Conservation (phyloP, 768 basidiomycete species). For the Mycena olivaceomarginata region DNA sequence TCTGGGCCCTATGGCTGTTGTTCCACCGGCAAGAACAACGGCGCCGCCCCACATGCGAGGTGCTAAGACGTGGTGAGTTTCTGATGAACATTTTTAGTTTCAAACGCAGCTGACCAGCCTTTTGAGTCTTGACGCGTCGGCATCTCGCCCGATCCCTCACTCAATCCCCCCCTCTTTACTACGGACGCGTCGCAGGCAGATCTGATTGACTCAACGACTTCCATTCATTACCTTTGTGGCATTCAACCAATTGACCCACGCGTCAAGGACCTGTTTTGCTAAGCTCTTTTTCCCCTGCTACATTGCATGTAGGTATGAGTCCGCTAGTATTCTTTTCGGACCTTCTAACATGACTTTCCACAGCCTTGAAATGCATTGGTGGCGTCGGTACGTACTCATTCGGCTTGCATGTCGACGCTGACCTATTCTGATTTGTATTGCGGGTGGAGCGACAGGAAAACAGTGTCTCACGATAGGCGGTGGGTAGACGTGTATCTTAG, state of each 20-base stretch:
- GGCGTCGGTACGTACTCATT: background rate
- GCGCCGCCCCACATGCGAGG: slow-evolving; percentile 1
- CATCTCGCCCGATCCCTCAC: no score
- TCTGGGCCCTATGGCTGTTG: no score
- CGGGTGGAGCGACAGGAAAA: no score
- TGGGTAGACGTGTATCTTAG: no score
- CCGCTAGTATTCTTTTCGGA: background rate
- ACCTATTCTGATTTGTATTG: background rate
- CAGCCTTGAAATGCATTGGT: background rate
- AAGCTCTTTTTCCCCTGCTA: background rate
- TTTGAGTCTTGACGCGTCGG: no score
- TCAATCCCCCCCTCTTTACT: no score
- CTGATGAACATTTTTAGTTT: background rate
- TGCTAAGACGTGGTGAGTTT: slow-evolving; percentile 4
- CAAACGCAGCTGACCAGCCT: background rate
- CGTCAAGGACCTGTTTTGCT: no score
- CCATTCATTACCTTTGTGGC: background rate
- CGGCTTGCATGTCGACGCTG: background rate
- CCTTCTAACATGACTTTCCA: background rate
- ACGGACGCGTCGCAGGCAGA: background rate
- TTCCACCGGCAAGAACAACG: no score
- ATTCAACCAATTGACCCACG: no score
- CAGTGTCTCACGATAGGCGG: no score
- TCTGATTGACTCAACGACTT: background rate
- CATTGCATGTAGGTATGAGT: background rate